These are phyloP conservation scores for Fusarium globosum DNA, from an alignment of 2,329 filamentous ascomycete species.

Conservation along the genomic window DNA sequence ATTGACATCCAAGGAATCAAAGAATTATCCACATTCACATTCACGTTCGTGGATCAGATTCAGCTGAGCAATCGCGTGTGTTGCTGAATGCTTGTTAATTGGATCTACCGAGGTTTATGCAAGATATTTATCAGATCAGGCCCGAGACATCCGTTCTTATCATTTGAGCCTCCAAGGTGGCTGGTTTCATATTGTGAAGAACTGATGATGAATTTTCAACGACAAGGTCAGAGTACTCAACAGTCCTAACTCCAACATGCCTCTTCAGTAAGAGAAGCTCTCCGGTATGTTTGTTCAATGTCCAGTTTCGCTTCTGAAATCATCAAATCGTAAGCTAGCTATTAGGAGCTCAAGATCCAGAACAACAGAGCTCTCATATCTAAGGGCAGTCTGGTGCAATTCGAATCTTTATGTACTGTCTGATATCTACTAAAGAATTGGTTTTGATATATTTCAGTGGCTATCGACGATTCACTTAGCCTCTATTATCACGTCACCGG, in stretches of 20 bases:
- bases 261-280: neutral
- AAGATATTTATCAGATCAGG: neutral
- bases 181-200: neutral
- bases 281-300: accelerated
- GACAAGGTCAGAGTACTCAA: neutral
- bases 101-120: neutral
- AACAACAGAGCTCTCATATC: neutral
- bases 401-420: accelerated
- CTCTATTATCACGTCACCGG: accelerated
- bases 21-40: conserved; percentile 7
- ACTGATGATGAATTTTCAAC: neutral
- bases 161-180: neutral
- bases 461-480: neutral
- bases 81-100: conserved; percentile 13
- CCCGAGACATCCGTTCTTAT: neutral
- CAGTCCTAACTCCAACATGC: neutral
- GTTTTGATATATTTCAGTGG: accelerated
- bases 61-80: neutral
- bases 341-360: neutral
- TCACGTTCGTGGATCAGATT: conserved; percentile 1
- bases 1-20: conserved; percentile 5
- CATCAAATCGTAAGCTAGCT: neutral
- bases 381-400: neutral
- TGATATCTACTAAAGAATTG: neutral
- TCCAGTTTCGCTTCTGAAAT: neutral